phyloP scores from a whole-genome alignment of 805 yeast genomes.

The Pachysolen tannophilus region DNA sequence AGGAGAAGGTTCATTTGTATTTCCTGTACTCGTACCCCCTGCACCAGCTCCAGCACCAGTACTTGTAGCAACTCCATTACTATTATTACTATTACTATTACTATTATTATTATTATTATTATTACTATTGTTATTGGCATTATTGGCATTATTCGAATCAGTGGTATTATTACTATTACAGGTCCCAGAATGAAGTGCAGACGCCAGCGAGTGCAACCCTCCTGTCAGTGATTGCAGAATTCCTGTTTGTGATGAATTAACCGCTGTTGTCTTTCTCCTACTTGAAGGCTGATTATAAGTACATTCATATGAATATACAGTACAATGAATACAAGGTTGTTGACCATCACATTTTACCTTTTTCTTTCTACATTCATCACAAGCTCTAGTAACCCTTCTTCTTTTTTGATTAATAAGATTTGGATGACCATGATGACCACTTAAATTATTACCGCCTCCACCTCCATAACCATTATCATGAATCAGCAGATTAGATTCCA shows the following conservation, averaged over 20 bases:
- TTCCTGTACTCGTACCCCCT: too few relatives aligned
- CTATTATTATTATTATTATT: constrained; percentile 2
- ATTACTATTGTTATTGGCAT: constrained; percentile 4
- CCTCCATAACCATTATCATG: too few relatives aligned
- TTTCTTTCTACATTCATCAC: constrained; percentile 66
- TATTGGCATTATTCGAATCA: constrained; percentile 6
- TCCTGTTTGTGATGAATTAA: background rate
- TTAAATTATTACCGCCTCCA: too few relatives aligned
- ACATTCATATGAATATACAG: constrained; percentile 80
- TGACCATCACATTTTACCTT: constrained; percentile 77
- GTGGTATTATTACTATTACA: too few relatives aligned
- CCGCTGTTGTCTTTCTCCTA: constrained; percentile 33
- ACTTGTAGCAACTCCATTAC: background rate
- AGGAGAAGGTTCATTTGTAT: too few relatives aligned
- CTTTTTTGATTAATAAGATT: constrained; percentile 47
- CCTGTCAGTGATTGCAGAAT: constrained; percentile 1
- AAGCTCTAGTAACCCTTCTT: constrained; percentile 64
- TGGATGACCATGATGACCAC: too few relatives aligned
- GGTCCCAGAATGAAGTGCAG: too few relatives aligned
- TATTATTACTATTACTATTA: background rate
- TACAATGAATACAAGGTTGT: constrained; percentile 75
- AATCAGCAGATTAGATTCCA: too few relatives aligned
- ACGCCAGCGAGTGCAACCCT: background rate
- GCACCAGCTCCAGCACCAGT: background rate
- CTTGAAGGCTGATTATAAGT: constrained; percentile 74